Base-by-base conservation (phyloP, 768 basidiomycete species). In the Pleurotus ostreatus region DNA sequence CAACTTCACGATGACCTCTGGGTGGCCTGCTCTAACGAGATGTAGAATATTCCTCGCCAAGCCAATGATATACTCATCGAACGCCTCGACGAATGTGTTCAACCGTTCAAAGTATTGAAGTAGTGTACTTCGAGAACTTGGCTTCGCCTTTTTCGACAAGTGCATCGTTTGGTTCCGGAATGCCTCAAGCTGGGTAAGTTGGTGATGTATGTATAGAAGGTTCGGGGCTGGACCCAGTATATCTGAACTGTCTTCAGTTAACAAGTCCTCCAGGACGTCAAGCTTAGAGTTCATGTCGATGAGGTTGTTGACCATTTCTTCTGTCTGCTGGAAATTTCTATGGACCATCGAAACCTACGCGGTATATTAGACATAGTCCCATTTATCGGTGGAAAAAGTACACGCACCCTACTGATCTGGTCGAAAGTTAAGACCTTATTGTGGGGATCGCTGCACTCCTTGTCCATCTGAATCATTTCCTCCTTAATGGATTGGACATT, bases 91-190 rank as follows among this genome's bases (percentile, higher is more conserved):
- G 59, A 94, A 77, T 55, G 78, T 83, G 58, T 90, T 89, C 8
- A 98, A 76, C 13, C 89, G 85, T 68, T 93, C 90, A 65, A 99
- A 98, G 77, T 88, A 87, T 48, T 84, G 81, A 5, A 80, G 76
- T 38, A 93, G 76, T 9, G 89, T 93, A 41, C 76, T 73, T 55
- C 86, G 82, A 3, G 86, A 85, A 41, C 79, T 75, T 0, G 83
- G 72, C 12, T 86, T 85, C 4, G 89, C 86, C 57, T 86, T 82
- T 72, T 94, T 96, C 13, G 96, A 95, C 67, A 93, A 88, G 63
- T 94, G 93, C 79, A 98, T 83, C 9, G 94, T 94, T 68, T 96
- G 87, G 65, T 98, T 98, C 2, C 94, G 83, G 72, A 99, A 99
- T 2, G 81, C 80, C 67, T 98, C 95, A 34, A 99, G 86, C 63